Percentiles rank a stretch among this genome's conserved stretches.
Evolutionary conservation across 164 flowering plant species (phyloP).

Genomic region (Stephania japonica): DNA sequence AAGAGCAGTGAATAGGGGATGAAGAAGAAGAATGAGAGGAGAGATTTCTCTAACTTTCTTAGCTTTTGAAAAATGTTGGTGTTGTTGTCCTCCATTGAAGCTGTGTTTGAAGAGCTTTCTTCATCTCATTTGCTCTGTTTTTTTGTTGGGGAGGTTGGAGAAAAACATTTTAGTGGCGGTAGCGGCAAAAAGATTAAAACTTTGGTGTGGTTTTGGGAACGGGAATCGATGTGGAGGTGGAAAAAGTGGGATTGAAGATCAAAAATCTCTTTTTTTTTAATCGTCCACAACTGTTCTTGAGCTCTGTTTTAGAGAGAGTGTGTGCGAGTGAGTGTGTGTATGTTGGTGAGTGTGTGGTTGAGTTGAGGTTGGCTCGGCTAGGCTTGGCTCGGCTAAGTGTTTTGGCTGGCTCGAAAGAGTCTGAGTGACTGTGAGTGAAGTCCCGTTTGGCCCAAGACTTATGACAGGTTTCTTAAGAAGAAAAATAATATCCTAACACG

Average conservation of each 20-base stretch:
- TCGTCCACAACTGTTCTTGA: neutral
- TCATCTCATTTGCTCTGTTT: neutral
- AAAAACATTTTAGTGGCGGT: conserved; percentile 25
- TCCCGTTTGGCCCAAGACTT: too few species aligned
- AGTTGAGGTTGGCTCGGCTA: neutral
- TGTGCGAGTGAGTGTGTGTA: neutral
- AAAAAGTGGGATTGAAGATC: too few species aligned
- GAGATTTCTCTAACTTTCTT: conserved; percentile 23
- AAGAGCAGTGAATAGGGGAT: conserved; percentile 28
- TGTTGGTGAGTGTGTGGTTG: neutral
- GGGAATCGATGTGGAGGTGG: neutral
- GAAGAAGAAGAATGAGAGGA: conserved; percentile 17
- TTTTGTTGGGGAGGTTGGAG: conserved; percentile 1
- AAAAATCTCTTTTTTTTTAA: neutral
- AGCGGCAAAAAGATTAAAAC: conserved; percentile 27
- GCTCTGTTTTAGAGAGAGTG: too few species aligned
- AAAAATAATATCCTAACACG: too few species aligned
- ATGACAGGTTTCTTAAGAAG: too few species aligned
- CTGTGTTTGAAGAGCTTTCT: neutral
- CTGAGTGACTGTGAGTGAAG: too few species aligned
- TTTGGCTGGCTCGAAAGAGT: too few species aligned
- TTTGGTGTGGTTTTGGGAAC: neutral
- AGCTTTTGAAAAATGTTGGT: conserved; percentile 1
- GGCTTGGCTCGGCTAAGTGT: neutral
- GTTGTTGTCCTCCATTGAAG: neutral